Conservation (phyloP, 2,329 filamentous ascomycete species). For the Fusarium lyarnte region DNA sequence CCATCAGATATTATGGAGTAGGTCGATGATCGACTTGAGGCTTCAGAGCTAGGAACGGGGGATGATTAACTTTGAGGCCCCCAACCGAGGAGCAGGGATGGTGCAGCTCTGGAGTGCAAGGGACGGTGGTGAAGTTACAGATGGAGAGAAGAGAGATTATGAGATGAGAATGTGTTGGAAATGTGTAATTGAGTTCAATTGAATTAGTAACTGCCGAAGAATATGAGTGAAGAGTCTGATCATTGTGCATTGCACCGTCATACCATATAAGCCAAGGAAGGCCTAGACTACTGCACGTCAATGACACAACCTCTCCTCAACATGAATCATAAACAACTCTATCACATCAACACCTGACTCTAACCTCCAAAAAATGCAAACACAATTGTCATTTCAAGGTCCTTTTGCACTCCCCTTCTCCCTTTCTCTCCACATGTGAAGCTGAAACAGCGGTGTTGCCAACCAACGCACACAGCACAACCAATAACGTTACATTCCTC, state of each 20-base stretch:
- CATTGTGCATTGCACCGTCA: background rate
- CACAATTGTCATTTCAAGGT: conserved; percentile 12
- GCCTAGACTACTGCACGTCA: background rate
- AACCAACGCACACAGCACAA: background rate
- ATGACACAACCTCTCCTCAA: background rate
- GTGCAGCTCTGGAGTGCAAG: background rate
- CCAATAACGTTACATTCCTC: background rate
- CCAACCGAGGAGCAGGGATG: conserved; percentile 16
- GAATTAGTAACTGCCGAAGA: background rate
- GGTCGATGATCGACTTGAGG: background rate
- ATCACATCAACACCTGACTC: background rate
- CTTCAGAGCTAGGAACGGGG: background rate
- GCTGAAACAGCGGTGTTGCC: conserved; percentile 26
- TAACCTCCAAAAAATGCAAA: background rate
- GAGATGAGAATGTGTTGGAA: accelerated
- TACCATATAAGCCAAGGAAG: background rate
- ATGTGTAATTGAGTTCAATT: background rate
- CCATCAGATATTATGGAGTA: background rate
- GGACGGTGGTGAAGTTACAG: background rate
- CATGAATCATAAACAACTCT: background rate
- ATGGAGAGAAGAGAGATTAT: background rate
- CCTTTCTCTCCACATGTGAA: background rate
- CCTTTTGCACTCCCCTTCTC: conserved; percentile 2
- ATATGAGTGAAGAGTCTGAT: background rate
- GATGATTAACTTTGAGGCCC: conserved; percentile 13